phyloP scores from a whole-genome alignment of 139 green algal species.

The Asterochloris sp. region DNA sequence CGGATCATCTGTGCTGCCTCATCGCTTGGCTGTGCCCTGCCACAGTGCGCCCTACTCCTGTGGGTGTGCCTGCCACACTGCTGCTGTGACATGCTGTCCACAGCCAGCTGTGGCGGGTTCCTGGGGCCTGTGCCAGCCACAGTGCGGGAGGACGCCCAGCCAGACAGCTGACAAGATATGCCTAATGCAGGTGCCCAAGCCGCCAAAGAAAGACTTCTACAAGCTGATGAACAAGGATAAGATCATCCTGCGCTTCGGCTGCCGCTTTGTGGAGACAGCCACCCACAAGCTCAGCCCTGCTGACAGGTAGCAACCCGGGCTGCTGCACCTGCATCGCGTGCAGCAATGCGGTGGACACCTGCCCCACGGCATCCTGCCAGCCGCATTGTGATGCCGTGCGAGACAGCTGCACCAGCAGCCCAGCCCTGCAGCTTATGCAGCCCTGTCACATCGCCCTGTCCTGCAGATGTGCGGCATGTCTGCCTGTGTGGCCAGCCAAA shows the following conservation, averaged over 20 bases:
- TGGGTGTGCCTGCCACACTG: background rate
- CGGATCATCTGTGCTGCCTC: background rate
- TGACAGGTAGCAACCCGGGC: conserved; percentile 18
- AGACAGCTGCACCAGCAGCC: no score
- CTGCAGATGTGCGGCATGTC: no score
- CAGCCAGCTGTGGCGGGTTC: no score
- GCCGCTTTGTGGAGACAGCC: conserved; percentile 43
- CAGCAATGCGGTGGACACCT: no score
- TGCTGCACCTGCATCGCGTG: no score
- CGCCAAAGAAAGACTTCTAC: conserved; percentile 58
- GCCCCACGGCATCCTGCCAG: no score
- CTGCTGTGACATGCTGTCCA: no score
- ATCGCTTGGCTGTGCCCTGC: background rate
- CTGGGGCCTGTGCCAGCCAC: no score
- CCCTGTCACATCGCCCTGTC: no score
- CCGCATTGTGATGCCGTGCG: no score
- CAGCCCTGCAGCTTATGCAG: no score
- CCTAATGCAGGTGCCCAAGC: conserved; percentile 9
- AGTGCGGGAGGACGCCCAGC: no score
- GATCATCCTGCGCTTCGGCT: conserved; percentile 74
- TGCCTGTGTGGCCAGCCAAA: background rate
- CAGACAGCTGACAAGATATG: background rate
- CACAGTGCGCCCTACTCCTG: background rate
- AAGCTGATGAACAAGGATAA: conserved; percentile 90
- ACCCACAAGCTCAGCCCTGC: conserved; percentile 41